phyloP scores from a whole-genome alignment of 176 grass and related monocot species.

The Pontederia crassipes region DNA sequence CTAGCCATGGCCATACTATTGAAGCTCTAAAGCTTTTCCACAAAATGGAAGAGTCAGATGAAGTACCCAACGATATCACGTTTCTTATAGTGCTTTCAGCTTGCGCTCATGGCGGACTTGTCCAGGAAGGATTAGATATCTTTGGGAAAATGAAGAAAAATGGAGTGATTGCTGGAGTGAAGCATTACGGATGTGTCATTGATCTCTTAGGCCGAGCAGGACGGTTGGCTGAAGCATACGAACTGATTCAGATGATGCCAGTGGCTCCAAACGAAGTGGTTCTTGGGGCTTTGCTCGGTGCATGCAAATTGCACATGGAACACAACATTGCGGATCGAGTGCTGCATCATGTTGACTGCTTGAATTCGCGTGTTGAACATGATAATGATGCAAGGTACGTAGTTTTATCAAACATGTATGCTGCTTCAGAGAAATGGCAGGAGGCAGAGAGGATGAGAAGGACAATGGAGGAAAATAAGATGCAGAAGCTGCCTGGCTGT shows the following conservation, averaged over 20 bases:
- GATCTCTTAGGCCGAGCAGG: constrained; percentile 57
- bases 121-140: constrained; percentile 55
- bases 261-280: constrained; percentile 52
- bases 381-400: constrained; percentile 48
- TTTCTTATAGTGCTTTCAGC: constrained; percentile 50
- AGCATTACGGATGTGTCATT: constrained; percentile 51
- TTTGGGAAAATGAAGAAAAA: constrained; percentile 35
- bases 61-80: constrained; percentile 34
- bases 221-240: constrained; percentile 43
- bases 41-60: constrained; percentile 38
- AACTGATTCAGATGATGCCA: constrained; percentile 42
- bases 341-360: constrained; percentile 13
- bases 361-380: constrained; percentile 18
- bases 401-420: constrained; percentile 47
- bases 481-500: constrained; percentile 56
- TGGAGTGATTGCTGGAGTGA: constrained; percentile 32
- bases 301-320: constrained; percentile 38
- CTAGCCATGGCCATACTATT: constrained; percentile 31
- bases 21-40: constrained; percentile 39
- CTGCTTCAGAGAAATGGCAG: constrained; percentile 45
- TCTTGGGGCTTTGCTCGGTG: constrained; percentile 55
- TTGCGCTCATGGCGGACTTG: constrained; percentile 48
- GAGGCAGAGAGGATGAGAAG: constrained; percentile 43
- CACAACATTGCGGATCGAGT: constrained; percentile 30
- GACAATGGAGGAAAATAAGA: constrained; percentile 34